A percentile compares a stretch with the other conserved stretches of the same genome.
Conservation (phyloP, 2,329 filamentous ascomycete genomes). For the Acarospora socialis region DNA sequence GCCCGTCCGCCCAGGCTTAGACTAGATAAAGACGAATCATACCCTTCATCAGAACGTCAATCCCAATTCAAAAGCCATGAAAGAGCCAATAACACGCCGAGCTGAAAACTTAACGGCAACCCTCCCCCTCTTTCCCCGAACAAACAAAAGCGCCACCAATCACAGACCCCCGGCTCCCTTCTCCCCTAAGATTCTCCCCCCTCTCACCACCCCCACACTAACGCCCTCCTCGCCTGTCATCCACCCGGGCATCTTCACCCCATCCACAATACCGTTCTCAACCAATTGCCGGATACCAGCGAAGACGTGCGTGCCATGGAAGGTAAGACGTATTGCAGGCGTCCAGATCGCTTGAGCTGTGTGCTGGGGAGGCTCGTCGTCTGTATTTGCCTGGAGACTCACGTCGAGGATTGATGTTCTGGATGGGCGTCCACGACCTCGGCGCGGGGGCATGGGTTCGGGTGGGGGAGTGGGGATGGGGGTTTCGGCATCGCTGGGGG, state of each 20-base stretch:
- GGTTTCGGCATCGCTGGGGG: constrained; percentile 5
- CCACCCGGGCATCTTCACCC: constrained; percentile 71
- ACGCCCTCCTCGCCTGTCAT: constrained; percentile 79
- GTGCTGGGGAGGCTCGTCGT: constrained; percentile 16
- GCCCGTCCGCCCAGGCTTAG: too few species aligned
- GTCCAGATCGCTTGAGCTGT: constrained; percentile 38
- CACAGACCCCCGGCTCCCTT: constrained; percentile 47
- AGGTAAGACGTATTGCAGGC: constrained; percentile 50
- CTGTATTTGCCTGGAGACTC: constrained; percentile 8
- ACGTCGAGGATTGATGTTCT: constrained; percentile 9
- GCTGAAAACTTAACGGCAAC: too few species aligned
- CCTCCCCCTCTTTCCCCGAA: too few species aligned
- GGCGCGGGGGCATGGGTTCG: not conserved
- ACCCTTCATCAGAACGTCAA: too few species aligned
- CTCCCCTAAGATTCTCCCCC: constrained; percentile 49
- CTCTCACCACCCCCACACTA: constrained; percentile 53
- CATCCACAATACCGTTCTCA: constrained; percentile 61
- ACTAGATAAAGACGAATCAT: too few species aligned
- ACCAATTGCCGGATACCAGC: constrained; percentile 65
- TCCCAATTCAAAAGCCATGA: too few species aligned
- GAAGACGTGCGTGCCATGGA: constrained; percentile 67
- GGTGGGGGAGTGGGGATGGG: not conserved
- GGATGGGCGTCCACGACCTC: constrained; percentile 2
- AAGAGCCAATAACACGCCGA: too few species aligned
- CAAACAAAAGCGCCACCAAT: too few species aligned